Percentiles rank a stretch among this genome's conserved stretches.
Conservation (phyloP, 2,329 filamentous ascomycete genomes). For the Pseudogymnoascus sp. region DNA sequence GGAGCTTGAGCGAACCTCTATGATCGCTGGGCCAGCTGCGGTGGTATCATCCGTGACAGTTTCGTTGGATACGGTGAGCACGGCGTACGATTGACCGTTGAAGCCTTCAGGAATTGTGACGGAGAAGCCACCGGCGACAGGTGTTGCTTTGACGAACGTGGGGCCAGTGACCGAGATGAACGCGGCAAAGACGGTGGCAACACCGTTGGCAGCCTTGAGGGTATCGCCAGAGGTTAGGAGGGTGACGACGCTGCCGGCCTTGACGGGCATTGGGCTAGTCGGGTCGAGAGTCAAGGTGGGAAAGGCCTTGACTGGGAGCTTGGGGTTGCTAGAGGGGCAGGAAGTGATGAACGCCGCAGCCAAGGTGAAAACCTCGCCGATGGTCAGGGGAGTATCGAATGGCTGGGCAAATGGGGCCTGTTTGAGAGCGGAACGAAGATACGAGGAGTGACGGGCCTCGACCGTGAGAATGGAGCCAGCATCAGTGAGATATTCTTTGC, state of each 20-base stretch:
- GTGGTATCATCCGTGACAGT: conserved; percentile 30
- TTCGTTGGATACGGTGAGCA: conserved; percentile 30
- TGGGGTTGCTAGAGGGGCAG: conserved; percentile 44
- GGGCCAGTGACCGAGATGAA: conserved; percentile 34
- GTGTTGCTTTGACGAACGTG: conserved; percentile 23
- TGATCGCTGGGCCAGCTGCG: conserved; percentile 28
- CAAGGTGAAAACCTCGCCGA: conserved; percentile 55
- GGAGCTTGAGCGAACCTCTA: conserved; percentile 10
- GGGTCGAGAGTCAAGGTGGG: conserved; percentile 34
- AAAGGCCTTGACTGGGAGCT: conserved; percentile 52
- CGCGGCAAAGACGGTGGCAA: conserved; percentile 27
- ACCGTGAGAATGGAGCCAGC: conserved; percentile 56
- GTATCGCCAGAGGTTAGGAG: conserved; percentile 22
- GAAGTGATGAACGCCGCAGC: conserved; percentile 51
- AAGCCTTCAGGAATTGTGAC: conserved; percentile 28
- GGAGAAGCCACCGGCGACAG: conserved; percentile 20
- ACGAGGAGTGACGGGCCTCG: conserved; percentile 55
- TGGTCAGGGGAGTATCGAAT: conserved; percentile 49
- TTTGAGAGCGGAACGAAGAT: conserved; percentile 43
- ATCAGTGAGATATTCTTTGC: conserved; percentile 42
- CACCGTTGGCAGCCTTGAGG: conserved; percentile 17
- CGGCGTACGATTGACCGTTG: conserved; percentile 32
- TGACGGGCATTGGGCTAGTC: conserved; percentile 17
- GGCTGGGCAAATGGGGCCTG: conserved; percentile 47
- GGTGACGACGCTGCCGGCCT: conserved; percentile 18